Evolutionary conservation across 2,329 filamentous ascomycete genomes (phyloP), one percentile per base, ranked within the genome.

Genomic region (Calonectria pauciramosa): DNA sequence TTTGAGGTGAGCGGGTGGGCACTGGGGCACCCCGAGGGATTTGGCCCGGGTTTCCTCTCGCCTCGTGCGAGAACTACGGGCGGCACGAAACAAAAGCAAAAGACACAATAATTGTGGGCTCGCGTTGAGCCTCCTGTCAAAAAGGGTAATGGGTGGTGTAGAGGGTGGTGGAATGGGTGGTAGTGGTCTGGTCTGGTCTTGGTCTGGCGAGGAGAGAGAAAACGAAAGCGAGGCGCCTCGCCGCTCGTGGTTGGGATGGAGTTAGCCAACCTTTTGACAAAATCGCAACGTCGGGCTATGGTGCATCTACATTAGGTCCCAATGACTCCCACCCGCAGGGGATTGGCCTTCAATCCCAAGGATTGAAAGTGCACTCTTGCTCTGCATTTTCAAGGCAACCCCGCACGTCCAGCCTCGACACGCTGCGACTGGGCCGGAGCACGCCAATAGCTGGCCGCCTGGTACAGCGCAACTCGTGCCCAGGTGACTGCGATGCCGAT

Each of bases 361-460:
- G 13, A 28, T 64, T 47, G 38, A 65, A 65, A 65, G 28, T 65
- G 38, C 38, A 44, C 8, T 49, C 30, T 65, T 65, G 60, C 41
- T 65, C 44, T 65, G 60, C 41, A 49, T 30, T 65, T 65, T 65
- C 60, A 65, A 65, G 60, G 28, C 60, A 47, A 65, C 60, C 60
- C 60, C 60, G 60, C 60, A 65, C 60, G 26, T 65, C 38, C 38
- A 65, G 60, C 60, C 36, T 64, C 38, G 36, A 64, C 14, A 23
- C 36, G 36, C 26, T 38, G 60, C n/a, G 38, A 64, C 60, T 47
- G 38, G 36, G 60, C 38, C 60, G 38, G 28, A 47, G 60, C 60
- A 65, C 60, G 60, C 60, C 60, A 65, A 65, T 65, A 26, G 60
- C 60, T 47, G 38, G 60, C 38, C 60, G 38, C 44, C 38, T 30